Conservation (phyloP, 2,329 filamentous ascomycete genomes). For the Fusarium decemcellulare region DNA sequence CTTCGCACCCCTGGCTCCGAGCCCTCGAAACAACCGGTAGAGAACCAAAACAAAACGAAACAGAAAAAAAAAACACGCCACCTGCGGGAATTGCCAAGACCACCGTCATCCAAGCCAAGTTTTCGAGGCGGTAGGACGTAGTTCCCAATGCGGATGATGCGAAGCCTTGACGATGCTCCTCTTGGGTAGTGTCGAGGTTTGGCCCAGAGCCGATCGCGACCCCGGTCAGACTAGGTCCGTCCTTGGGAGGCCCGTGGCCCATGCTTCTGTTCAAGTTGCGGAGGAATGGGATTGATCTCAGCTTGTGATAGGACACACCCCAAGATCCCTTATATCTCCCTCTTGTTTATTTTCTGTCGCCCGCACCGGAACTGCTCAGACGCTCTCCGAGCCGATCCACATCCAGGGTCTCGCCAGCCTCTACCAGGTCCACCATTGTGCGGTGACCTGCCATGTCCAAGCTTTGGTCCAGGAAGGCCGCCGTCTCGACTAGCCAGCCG, state of each 20-base stretch:
- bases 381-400: conserved; percentile 51
- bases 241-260: conserved; percentile 14
- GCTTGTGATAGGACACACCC: conserved; percentile 24
- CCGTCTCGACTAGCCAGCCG: conserved; percentile 68
- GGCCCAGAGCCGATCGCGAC: conserved; percentile 28
- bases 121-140: conserved; percentile 31
- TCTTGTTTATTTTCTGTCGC: conserved; percentile 29
- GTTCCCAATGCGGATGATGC: conserved; percentile 27
- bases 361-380: conserved; percentile 40
- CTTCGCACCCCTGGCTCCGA: conserved; percentile 10
- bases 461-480: conserved; percentile 53
- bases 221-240: conserved; percentile 24
- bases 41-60: conserved; percentile 28
- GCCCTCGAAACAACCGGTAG: neutral
- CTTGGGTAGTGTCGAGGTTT: conserved; percentile 16
- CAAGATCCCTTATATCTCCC: conserved; percentile 27
- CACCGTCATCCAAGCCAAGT: neutral
- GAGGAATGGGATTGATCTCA: conserved; percentile 33
- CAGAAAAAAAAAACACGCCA: conserved; percentile 44
- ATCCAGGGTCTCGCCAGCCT: conserved; percentile 50
- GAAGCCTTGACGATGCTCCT: conserved; percentile 11
- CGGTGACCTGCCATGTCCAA: conserved; percentile 56
- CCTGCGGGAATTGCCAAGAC: conserved; percentile 29
- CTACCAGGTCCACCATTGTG: conserved; percentile 60
- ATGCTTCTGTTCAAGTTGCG: conserved; percentile 26